Evolutionary conservation across 768 basidiomycete genomes (phyloP).

Genomic region (Russula sp.): DNA sequence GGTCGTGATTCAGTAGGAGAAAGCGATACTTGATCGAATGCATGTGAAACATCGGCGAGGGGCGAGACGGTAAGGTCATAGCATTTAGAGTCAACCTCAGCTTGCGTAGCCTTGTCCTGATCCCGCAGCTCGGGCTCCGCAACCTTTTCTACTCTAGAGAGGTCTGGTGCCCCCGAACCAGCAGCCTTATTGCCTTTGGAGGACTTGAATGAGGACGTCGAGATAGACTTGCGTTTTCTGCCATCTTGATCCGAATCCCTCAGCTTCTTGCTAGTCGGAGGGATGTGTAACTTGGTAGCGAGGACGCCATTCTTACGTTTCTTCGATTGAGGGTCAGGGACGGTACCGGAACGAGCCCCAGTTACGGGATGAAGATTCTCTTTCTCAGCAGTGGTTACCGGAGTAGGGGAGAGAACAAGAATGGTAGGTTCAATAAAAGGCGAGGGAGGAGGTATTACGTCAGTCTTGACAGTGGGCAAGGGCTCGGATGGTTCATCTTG

Average conservation of each 20-base stretch:
- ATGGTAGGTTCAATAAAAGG: constrained; percentile 29
- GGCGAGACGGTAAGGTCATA: constrained; percentile 76
- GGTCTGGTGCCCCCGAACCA: constrained; percentile 19
- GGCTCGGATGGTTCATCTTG: constrained; percentile 46
- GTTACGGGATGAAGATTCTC: constrained; percentile 76
- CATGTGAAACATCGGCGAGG: constrained; percentile 67
- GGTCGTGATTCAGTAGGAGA: constrained; percentile 19
- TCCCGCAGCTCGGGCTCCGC: constrained; percentile 48
- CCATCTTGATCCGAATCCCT: constrained; percentile 39
- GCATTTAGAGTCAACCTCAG: constrained; percentile 62
- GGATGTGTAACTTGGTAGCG: constrained; percentile 43
- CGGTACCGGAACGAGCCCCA: constrained; percentile 49
- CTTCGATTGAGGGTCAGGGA: constrained; percentile 38
- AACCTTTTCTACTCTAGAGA: constrained; percentile 38
- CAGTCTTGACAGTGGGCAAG: constrained; percentile 30
- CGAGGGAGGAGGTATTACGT: constrained; percentile 28
- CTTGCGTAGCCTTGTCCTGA: constrained; percentile 44
- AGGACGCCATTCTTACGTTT: constrained; percentile 60
- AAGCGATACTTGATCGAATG: constrained; percentile 43
- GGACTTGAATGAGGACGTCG: constrained; percentile 25
- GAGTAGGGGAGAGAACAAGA: constrained; percentile 26
- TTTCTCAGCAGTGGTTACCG: constrained; percentile 45
- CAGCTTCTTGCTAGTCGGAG: constrained; percentile 38
- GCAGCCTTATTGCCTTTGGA: constrained; percentile 14
- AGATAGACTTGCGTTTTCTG: constrained; percentile 56